These are phyloP conservation scores for Cicer judaicum DNA, from an alignment of 306 rosid species.

Conservation along the genomic window DNA sequence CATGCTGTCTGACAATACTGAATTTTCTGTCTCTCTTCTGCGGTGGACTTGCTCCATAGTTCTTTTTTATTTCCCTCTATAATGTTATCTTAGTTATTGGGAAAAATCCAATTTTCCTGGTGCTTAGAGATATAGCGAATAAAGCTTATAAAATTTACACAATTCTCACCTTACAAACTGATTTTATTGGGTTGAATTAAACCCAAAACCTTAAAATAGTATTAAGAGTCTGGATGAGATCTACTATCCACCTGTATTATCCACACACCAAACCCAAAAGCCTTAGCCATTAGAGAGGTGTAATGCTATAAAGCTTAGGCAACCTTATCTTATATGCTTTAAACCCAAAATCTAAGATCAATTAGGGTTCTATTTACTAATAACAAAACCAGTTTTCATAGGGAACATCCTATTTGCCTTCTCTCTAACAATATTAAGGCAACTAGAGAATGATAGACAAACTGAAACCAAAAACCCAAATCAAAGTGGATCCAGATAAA, in stretches of 20 bases:
- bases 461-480: conserved; percentile 29
- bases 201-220: neutral
- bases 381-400: conserved; percentile 4
- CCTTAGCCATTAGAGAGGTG: neutral
- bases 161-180: neutral
- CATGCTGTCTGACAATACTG: neutral
- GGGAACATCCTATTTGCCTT: conserved; percentile 9
- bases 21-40: neutral
- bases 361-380: conserved; percentile 8
- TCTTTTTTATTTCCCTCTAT: neutral
- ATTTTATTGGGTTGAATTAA: neutral
- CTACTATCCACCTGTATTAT: neutral
- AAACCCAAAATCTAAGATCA: neutral
- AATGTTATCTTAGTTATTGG: neutral
- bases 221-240: neutral
- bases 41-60: conserved; percentile 4
- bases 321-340: neutral
- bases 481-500: conserved; percentile 28
- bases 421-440: conserved; percentile 9
- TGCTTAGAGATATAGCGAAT: neutral
- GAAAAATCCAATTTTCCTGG: neutral
- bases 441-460: conserved; percentile 4
- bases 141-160: neutral
- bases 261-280: neutral
- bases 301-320: neutral